These are phyloP conservation scores for Penicillium simplicissimum DNA, from an alignment of 495 filamentous ascomycete genomes.

Conservation along the genomic window DNA sequence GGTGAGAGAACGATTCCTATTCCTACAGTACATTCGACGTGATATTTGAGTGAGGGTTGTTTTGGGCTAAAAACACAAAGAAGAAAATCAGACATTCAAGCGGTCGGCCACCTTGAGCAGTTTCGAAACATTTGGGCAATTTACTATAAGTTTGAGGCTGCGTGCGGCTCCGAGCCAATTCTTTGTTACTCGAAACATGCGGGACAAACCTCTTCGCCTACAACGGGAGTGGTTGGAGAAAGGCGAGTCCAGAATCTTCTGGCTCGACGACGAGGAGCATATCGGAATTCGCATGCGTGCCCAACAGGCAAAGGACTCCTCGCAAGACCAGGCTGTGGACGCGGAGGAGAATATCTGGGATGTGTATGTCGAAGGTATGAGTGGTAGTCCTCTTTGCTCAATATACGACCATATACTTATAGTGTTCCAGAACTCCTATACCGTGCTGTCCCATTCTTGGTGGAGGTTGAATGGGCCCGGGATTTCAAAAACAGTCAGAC, in stretches of 20 bases:
- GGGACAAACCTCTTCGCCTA: neutral
- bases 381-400: neutral
- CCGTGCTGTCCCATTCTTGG: neutral
- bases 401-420: neutral
- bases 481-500: neutral
- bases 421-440: neutral
- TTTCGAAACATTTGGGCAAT: neutral
- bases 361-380: neutral
- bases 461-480: neutral
- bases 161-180: neutral
- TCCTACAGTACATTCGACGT: neutral
- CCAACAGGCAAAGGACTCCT: neutral
- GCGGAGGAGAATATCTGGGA: neutral
- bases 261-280: neutral
- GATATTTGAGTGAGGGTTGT: neutral
- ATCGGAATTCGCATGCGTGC: neutral
- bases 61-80: neutral
- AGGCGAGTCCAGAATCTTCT: neutral
- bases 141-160: neutral
- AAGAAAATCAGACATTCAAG: neutral
- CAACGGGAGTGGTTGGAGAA: neutral
- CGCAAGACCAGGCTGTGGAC: neutral
- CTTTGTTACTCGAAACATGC: neutral
- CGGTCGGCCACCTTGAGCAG: neutral
- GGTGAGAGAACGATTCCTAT: neutral